phyloP scores from a whole-genome alignment of 495 filamentous ascomycete genomes.

The Pseudevernia furfuracea region DNA sequence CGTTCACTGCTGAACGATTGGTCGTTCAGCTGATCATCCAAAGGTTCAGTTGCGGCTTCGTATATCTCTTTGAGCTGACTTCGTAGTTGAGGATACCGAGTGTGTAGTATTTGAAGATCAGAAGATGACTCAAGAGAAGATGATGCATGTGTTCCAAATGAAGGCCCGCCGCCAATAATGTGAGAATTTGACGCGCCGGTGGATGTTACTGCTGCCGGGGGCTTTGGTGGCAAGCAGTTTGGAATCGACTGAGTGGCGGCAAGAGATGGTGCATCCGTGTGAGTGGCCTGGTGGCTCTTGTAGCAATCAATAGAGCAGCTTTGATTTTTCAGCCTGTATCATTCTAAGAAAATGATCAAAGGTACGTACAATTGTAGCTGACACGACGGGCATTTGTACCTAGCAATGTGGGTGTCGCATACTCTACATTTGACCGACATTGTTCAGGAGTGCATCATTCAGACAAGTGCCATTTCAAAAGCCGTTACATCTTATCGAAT shows the following conservation, averaged over 20 bases:
- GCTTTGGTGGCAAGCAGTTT: conserved; percentile 16
- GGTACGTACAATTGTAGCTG: conserved; percentile 52
- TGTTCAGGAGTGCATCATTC: not conserved
- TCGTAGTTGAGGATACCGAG: conserved; percentile 44
- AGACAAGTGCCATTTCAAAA: not conserved
- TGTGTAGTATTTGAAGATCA: conserved; percentile 46
- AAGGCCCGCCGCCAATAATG: not conserved
- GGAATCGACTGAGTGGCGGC: conserved; percentile 15
- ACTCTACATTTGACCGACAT: conserved; percentile 46
- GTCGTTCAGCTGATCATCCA: conserved; percentile 9
- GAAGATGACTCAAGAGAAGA: conserved; percentile 31
- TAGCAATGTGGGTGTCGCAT: conserved; percentile 48
- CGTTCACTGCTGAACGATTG: conserved; percentile 14
- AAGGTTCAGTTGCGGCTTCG: conserved; percentile 38
- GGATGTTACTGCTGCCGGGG: conserved; percentile 16
- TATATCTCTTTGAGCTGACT: conserved; percentile 46
- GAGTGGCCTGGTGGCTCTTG: conserved; percentile 47
- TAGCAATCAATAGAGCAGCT: conserved; percentile 68
- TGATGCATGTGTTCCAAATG: not conserved
- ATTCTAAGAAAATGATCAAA: conserved; percentile 14
- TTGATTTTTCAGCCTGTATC: conserved; percentile 10
- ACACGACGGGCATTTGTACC: conserved; percentile 62
- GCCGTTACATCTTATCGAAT: too few relatives aligned
- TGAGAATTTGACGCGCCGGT: not conserved
- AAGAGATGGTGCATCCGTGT: conserved; percentile 25